Evolutionary conservation across 176 grass and related monocot genomes (phyloP).

Genomic region (Tuctoria greenei): DNA sequence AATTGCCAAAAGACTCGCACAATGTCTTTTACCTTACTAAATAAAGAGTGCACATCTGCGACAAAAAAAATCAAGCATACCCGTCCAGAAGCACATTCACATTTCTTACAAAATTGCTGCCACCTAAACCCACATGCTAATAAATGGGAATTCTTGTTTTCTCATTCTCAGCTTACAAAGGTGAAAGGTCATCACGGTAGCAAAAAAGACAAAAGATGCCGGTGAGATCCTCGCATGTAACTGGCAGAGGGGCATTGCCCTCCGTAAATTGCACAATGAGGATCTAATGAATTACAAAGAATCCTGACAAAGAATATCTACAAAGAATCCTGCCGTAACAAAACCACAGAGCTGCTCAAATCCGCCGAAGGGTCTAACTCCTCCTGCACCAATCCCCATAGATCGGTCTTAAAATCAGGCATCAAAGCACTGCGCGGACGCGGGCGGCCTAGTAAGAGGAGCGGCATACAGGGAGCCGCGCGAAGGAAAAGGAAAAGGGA

Average conservation of each 20-base stretch:
- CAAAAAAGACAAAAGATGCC: background rate
- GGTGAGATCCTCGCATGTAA: background rate
- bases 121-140: background rate
- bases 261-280: background rate
- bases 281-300: slow-evolving; percentile 2
- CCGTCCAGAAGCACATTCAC: background rate
- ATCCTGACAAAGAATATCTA: background rate
- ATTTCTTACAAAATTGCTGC: background rate
- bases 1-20: background rate
- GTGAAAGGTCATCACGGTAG: background rate
- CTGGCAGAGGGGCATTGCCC: background rate
- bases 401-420: slow-evolving; percentile 24
- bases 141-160: slow-evolving; percentile 26
- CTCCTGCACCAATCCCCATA: background rate
- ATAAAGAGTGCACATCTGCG: background rate
- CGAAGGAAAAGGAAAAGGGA: background rate
- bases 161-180: background rate
- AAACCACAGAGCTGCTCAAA: background rate
- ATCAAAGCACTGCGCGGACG: background rate
- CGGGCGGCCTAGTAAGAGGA: background rate
- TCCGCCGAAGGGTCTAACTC: background rate
- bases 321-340: background rate
- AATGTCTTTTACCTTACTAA: background rate
- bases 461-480: background rate
- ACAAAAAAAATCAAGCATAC: background rate